Evolutionary conservation across 345 rosid genomes (phyloP).

Genomic region (Pelargonium nanum): DNA sequence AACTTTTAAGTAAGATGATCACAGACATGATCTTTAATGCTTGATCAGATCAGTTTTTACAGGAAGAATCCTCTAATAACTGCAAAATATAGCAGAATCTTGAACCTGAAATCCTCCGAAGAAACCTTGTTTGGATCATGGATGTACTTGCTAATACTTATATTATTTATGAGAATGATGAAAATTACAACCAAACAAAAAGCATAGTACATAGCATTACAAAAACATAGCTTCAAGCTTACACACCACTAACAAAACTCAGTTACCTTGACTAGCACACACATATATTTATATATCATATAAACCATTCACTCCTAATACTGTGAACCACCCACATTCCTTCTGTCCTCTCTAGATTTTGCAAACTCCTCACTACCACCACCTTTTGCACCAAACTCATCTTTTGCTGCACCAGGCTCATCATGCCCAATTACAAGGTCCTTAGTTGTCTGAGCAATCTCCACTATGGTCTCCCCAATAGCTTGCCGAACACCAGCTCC

Average conservation of each 20-base stretch:
- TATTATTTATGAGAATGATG: not conserved
- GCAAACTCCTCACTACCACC: not conserved
- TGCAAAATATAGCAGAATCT: no score
- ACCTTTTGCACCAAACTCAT: not conserved
- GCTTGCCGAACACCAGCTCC: constrained; percentile 48
- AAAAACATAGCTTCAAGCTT: not conserved
- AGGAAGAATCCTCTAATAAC: no score
- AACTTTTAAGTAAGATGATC: no score
- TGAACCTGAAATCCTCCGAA: no score
- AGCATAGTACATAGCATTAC: not conserved
- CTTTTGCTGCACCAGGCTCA: constrained; percentile 2
- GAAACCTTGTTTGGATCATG: no score
- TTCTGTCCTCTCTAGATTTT: not conserved
- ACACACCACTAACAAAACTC: not conserved
- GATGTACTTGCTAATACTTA: not conserved
- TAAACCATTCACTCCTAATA: no score
- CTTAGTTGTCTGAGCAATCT: constrained; percentile 55
- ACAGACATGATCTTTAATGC: no score
- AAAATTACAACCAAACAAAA: not conserved
- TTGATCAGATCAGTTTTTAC: no score
- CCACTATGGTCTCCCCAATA: constrained; percentile 65
- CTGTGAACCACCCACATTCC: not conserved
- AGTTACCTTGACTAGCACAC: not conserved
- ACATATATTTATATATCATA: not conserved
- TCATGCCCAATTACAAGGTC: constrained; percentile 33